phyloP scores from a whole-genome alignment of 2,329 filamentous ascomycete species.

The Ophiobolus disseminans region DNA sequence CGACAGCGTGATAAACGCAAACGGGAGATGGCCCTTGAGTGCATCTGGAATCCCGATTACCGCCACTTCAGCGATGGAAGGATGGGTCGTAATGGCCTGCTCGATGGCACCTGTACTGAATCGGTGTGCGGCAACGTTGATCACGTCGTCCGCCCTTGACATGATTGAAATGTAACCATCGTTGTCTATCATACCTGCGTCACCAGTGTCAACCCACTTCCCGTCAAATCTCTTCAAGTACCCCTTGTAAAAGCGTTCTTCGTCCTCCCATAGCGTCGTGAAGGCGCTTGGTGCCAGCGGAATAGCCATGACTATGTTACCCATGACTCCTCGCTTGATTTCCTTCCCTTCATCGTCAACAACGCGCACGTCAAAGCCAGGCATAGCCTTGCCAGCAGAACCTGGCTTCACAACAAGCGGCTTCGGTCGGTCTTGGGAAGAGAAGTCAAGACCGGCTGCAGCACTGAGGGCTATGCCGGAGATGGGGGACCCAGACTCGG shows the following conservation, averaged over 20 bases:
- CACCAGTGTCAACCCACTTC: slow-evolving; percentile 88
- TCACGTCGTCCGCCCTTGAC: slow-evolving; percentile 79
- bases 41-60: slow-evolving; percentile 85
- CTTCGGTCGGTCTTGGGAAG: slow-evolving; percentile 48
- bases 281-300: slow-evolving; percentile 88
- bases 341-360: slow-evolving; percentile 82
- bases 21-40: slow-evolving; percentile 89
- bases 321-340: slow-evolving; percentile 76
- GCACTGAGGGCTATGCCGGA: slow-evolving; percentile 70
- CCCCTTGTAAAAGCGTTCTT: slow-evolving; percentile 82
- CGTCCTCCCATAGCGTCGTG: slow-evolving; percentile 84
- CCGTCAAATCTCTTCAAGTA: slow-evolving; percentile 85
- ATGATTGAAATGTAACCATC: slow-evolving; percentile 72
- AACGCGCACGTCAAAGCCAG: slow-evolving; percentile 84
- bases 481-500: slow-evolving; percentile 73
- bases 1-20: slow-evolving; percentile 79
- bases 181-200: slow-evolving; percentile 83
- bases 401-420: slow-evolving; percentile 76
- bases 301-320: slow-evolving; percentile 85
- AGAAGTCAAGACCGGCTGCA: slow-evolving; percentile 64
- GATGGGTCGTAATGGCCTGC: slow-evolving; percentile 85
- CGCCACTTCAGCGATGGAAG: slow-evolving; percentile 79
- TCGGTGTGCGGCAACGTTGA: slow-evolving; percentile 93
- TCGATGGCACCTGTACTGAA: slow-evolving; percentile 89
- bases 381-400: slow-evolving; percentile 88